phyloP scores from a whole-genome alignment of 2,329 filamentous ascomycete species.

The Aquanectria penicillioides region DNA sequence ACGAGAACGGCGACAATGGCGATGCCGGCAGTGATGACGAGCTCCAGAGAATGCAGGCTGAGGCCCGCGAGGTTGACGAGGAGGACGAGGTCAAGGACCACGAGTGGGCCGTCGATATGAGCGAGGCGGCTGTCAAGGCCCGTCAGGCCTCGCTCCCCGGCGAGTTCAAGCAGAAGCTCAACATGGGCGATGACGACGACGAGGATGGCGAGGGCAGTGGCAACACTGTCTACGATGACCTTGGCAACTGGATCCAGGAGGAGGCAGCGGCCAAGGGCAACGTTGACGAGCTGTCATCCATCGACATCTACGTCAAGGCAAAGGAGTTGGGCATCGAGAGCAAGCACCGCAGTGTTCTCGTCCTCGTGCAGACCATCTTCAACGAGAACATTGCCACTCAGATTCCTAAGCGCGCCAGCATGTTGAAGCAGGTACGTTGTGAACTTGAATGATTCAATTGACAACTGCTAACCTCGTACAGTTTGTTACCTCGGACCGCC shows the following conservation, averaged over 20 bases:
- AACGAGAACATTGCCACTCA: conserved; percentile 89
- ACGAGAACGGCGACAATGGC: conserved; percentile 61
- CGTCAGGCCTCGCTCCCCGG: conserved; percentile 93
- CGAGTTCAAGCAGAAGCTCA: conserved; percentile 93
- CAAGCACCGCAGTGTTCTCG: conserved; percentile 93
- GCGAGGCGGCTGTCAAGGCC: conserved; percentile 92
- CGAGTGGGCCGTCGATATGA: conserved; percentile 97
- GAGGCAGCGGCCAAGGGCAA: conserved; percentile 77
- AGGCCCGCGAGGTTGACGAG: conserved; percentile 57
- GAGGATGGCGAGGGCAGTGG: conserved; percentile 81
- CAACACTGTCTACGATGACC: conserved; percentile 84
- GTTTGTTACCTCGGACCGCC: conserved; percentile 89
- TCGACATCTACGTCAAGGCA: conserved; percentile 95
- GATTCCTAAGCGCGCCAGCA: conserved; percentile 81
- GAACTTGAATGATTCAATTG: neutral
- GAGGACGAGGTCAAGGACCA: conserved; percentile 80
- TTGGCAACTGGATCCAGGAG: conserved; percentile 90
- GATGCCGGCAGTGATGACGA: conserved; percentile 91
- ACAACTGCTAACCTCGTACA: conserved; percentile 49
- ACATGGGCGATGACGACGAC: conserved; percentile 82
- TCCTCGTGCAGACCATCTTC: conserved; percentile 94
- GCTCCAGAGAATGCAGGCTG: conserved; percentile 81
- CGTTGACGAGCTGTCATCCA: conserved; percentile 82
- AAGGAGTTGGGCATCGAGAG: conserved; percentile 93
- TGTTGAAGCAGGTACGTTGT: conserved; percentile 83